A percentile compares a stretch with the other conserved stretches of the same genome.
Evolutionary conservation across 345 rosid genomes (phyloP).

Genomic region (Eucalyptus decipiens): DNA sequence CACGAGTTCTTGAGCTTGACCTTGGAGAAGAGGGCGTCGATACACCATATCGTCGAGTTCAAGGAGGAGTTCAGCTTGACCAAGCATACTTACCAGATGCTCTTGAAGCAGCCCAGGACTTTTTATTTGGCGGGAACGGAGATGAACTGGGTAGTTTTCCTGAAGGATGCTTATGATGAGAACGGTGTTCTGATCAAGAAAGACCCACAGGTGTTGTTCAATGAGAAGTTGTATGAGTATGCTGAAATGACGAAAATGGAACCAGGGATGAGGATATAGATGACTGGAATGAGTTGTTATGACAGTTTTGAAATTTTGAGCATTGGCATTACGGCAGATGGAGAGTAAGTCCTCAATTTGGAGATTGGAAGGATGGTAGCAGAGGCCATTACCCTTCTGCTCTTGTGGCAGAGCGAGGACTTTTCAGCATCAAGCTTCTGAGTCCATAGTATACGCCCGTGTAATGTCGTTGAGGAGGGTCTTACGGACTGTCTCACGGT

Average conservation of each 20-base stretch:
- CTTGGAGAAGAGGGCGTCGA: constrained; percentile 76
- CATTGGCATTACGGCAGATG: neutral
- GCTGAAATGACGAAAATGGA: constrained; percentile 34
- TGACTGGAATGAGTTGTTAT: neutral
- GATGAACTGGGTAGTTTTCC: constrained; percentile 89
- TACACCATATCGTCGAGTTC: constrained; percentile 88
- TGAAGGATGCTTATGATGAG: constrained; percentile 53
- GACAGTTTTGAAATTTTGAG: neutral
- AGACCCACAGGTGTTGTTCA: constrained; percentile 72
- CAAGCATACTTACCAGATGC: constrained; percentile 73
- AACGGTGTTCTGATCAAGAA: constrained; percentile 44
- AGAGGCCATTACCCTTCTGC: neutral
- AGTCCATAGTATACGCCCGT: neutral
- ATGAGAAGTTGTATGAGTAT: constrained; percentile 42
- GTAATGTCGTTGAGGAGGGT: neutral
- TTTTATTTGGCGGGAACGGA: constrained; percentile 91
- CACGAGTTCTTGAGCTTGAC: constrained; percentile 92
- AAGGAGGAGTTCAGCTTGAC: constrained; percentile 90
- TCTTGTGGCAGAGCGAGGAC: neutral
- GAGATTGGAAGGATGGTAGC: neutral
- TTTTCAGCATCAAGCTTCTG: neutral
- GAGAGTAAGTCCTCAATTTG: neutral
- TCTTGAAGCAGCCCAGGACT: constrained; percentile 55
- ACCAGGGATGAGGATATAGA: neutral
- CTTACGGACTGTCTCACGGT: neutral